Conservation (phyloP, 1,139 yeast species). For the Protomyces inouyei region DNA sequence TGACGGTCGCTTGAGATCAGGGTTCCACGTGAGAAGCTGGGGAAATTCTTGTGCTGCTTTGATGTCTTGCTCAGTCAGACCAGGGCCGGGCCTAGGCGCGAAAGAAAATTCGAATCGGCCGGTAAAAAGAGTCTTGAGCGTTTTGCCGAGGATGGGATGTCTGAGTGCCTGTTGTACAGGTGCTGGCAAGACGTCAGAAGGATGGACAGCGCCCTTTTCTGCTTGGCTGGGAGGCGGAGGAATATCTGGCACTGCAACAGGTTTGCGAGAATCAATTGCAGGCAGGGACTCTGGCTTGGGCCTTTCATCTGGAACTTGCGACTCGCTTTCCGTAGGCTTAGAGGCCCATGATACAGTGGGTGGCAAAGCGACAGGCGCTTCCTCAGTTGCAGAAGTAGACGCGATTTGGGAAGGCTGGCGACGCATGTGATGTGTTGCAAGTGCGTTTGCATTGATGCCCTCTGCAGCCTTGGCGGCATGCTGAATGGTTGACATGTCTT, state of each 20-base stretch:
- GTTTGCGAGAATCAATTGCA: neutral
- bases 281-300: conserved; percentile 19
- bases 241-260: neutral
- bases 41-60: conserved; percentile 16
- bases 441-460: conserved; percentile 23
- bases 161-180: conserved; percentile 11
- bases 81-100: conserved; percentile 14
- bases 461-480: conserved; percentile 38
- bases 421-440: conserved; percentile 33
- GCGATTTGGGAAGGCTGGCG: conserved; percentile 29
- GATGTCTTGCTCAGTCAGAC: conserved; percentile 15
- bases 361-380: conserved; percentile 38
- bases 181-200: conserved; percentile 3
- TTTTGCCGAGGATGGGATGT: conserved; percentile 10
- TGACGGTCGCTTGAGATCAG: conserved; percentile 6
- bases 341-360: conserved; percentile 45
- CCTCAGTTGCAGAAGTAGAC: conserved; percentile 33
- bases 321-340: conserved; percentile 45
- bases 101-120: conserved; percentile 8
- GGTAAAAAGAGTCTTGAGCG: conserved; percentile 3
- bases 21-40: conserved; percentile 12
- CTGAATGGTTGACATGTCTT: conserved; percentile 81
- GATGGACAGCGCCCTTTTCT: neutral
- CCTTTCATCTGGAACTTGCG: conserved; percentile 24
- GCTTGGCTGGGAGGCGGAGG: conserved; percentile 26